Base-by-base conservation (phyloP, 2,329 filamentous ascomycete species). In the Nannizzia gypsea region DNA sequence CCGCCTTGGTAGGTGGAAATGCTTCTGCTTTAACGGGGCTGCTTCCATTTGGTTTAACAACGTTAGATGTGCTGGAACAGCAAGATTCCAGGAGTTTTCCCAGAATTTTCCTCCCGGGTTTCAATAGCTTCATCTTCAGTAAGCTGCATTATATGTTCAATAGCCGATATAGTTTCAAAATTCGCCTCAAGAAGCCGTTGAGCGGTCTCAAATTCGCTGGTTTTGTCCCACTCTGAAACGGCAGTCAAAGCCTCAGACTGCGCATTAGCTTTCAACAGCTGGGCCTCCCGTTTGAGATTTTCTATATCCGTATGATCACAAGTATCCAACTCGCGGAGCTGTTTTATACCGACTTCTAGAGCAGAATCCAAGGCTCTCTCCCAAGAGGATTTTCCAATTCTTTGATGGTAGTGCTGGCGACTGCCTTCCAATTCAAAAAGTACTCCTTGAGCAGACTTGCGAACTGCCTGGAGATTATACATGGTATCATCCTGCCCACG, bases 401-500 rank as follows among this genome's bases (percentile, higher is more conserved):
- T 86, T 69, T 96, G 89, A 69, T 95, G 90, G 64, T 92, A 88
- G 71, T 96, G 91, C 64, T 96, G 89, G 63, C 92, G 81, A 72
- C 90, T 96, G 66, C 86, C 83, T 72, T 97, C 92, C 52, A 99
- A 77, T 73, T 99, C 95, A 5, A 89, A 79, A 28, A 96, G 80
- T 46, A 97, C 91, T 0, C 92, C 93, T 60, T 89, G 84, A 0
- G 92, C 92, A 0, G 89, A 91, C 73, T 92, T 95, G 60, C 90
- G 85, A 77, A 97, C 88, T 0, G 87, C 82, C 2, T 80, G 73
- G 50, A 96, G 76, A 65, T 84, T 88, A 34, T 81, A 75, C 0
- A 90, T 83, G 0, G 80, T 75, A 13, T 85, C 81, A 62, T 87
- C 86, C 20, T 84, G 82, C 58, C 87, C 86, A 17, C 85, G 81